Conservation (phyloP, 2,329 filamentous ascomycete species). For the Teratosphaeria pseudoeucalypti region DNA sequence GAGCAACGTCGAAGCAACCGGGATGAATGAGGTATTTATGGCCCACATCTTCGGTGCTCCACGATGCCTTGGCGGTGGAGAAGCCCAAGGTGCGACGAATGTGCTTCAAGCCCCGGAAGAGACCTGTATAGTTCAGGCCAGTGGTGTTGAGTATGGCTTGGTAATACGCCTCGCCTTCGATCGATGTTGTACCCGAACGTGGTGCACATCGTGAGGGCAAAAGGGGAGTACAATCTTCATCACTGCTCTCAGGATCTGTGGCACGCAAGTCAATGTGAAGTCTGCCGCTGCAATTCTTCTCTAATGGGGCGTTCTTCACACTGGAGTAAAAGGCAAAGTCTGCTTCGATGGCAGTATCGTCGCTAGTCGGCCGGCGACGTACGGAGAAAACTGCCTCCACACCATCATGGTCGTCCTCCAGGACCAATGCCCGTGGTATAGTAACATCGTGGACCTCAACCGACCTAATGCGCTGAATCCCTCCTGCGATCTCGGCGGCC, state of each 20-base stretch:
- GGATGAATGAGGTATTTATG: background rate
- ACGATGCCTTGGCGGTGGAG: background rate
- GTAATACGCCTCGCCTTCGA: background rate
- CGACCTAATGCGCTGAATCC: background rate
- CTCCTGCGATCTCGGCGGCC: background rate
- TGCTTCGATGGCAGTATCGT: background rate
- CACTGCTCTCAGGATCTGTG: background rate
- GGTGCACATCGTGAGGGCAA: background rate
- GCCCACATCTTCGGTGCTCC: background rate
- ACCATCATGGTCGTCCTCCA: background rate
- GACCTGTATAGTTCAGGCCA: background rate
- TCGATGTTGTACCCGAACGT: background rate
- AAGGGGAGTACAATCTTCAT: background rate
- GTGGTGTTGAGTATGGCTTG: background rate
- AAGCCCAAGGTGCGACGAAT: background rate
- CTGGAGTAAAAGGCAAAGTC: background rate
- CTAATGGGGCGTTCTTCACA: background rate
- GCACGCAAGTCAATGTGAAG: background rate
- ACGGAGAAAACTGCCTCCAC: background rate
- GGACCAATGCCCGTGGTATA: background rate
- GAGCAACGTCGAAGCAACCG: background rate
- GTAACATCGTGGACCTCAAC: background rate
- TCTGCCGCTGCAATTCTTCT: background rate
- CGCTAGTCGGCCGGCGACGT: background rate
- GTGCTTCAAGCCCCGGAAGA: background rate